Percentiles rank a stretch among this genome's conserved stretches.
These are phyloP conservation scores for Monoraphidium neglectum DNA, from an alignment of 139 green algal genomes.

Conservation along the genomic window DNA sequence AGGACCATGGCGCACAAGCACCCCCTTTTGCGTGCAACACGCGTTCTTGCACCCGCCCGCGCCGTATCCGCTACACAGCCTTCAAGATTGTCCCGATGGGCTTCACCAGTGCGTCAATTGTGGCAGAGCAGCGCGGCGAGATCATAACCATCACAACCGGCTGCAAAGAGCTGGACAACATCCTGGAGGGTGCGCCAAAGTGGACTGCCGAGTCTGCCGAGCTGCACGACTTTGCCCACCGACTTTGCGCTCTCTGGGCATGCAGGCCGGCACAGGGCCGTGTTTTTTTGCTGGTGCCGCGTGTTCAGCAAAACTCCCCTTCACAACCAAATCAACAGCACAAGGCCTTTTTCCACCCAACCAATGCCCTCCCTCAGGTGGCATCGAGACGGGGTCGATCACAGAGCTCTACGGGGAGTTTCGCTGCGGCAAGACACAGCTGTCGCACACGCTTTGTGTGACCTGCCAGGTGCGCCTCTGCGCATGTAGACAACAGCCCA, in stretches of 20 bases:
- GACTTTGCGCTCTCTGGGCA: too few relatives aligned
- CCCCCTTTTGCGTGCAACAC: neutral
- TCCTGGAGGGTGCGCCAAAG: constrained; percentile 77
- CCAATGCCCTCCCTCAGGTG: constrained; percentile 58
- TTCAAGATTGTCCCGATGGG: constrained; percentile 91
- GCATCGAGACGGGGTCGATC: constrained; percentile 97
- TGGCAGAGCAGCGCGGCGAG: constrained; percentile 79
- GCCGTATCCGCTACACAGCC: constrained; percentile 52
- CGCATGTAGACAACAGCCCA: too few relatives aligned
- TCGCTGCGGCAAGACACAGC: constrained; percentile 95
- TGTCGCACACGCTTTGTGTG: constrained; percentile 98
- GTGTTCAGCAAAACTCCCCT: neutral
- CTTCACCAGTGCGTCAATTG: constrained; percentile 91
- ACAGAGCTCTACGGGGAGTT: constrained; percentile 99
- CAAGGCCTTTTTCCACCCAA: neutral
- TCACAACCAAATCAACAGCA: neutral
- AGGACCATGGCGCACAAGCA: too few relatives aligned
- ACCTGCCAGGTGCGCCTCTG: constrained; percentile 96
- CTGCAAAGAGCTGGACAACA: constrained; percentile 87
- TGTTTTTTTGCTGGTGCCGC: neutral
- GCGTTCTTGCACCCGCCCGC: neutral
- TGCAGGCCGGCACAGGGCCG: too few relatives aligned
- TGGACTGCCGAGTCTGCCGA: neutral
- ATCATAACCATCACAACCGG: constrained; percentile 92
- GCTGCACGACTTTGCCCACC: too few relatives aligned